phyloP scores from a whole-genome alignment of 2,329 filamentous ascomycete species.

The Fusarium sp. region DNA sequence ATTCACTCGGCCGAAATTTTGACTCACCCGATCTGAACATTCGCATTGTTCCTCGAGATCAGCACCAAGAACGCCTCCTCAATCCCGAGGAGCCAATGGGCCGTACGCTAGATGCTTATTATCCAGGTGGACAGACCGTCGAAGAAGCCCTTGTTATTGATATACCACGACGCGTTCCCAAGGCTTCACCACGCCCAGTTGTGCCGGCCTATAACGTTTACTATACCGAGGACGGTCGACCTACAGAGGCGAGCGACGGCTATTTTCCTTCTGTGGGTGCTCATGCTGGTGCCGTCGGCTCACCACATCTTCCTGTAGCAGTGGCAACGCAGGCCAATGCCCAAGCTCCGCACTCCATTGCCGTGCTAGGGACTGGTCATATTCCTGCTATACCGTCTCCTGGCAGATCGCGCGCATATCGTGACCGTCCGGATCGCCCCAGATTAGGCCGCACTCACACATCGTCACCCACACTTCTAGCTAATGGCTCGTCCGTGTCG shows the following conservation, averaged over 20 bases:
- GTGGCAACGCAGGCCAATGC: conserved; percentile 52
- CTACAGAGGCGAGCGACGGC: conserved; percentile 76
- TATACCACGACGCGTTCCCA: conserved; percentile 82
- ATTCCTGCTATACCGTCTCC: conserved; percentile 85
- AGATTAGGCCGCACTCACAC: conserved; percentile 78
- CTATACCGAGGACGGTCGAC: conserved; percentile 70
- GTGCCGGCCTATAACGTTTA: conserved; percentile 61
- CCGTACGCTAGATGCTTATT: conserved; percentile 82
- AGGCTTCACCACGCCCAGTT: conserved; percentile 70
- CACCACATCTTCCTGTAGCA: conserved; percentile 55
- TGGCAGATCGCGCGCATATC: conserved; percentile 68
- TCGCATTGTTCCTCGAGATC: conserved; percentile 78
- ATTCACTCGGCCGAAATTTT: conserved; percentile 87
- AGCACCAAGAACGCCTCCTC: conserved; percentile 73
- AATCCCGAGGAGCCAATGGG: conserved; percentile 88
- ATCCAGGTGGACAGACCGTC: conserved; percentile 85
- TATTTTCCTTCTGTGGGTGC: conserved; percentile 80
- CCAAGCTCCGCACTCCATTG: conserved; percentile 71
- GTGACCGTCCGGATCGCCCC: conserved; percentile 68
- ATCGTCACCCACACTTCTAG: conserved; percentile 78
- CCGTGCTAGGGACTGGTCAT: conserved; percentile 83
- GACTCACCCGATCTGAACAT: conserved; percentile 91
- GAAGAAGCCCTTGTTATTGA: conserved; percentile 94
- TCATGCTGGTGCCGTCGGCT: conserved; percentile 52
- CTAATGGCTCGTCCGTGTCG: conserved; percentile 56